Conservation (phyloP, 2,329 filamentous ascomycete species). For the Epichloe sp. region DNA sequence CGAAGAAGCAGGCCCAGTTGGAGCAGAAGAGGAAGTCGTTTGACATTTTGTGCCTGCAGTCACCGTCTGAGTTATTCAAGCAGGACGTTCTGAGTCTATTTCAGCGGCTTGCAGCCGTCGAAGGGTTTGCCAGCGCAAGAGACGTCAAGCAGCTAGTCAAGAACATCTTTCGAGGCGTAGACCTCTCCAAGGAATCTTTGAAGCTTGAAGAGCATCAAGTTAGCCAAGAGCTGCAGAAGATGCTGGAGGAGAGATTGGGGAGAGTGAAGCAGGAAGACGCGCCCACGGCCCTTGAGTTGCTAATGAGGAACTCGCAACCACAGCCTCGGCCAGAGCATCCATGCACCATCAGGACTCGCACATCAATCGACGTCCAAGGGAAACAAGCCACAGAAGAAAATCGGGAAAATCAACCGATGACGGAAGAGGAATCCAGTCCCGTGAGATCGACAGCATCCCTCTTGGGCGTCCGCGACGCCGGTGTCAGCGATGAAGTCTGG, state of each 20-base stretch:
- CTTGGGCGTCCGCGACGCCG: slow-evolving; percentile 32
- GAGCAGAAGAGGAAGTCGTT: slow-evolving; percentile 7
- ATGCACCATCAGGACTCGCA: no score
- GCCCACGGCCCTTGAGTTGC: no score
- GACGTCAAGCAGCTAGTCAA: slow-evolving; percentile 45
- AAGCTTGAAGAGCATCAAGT: no score
- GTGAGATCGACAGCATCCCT: background rate
- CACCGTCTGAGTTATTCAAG: slow-evolving; percentile 4
- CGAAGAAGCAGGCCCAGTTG: slow-evolving; percentile 13
- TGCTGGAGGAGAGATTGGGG: no score
- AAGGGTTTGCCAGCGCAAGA: slow-evolving; percentile 49
- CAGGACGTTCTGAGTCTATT: slow-evolving; percentile 13
- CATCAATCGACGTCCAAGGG: background rate
- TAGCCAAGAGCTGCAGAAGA: no score
- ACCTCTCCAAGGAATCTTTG: background rate
- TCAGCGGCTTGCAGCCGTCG: slow-evolving; percentile 26
- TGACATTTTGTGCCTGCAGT: slow-evolving; percentile 16
- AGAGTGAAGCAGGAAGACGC: no score
- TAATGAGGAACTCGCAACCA: no score
- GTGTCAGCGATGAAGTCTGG: slow-evolving; percentile 49
- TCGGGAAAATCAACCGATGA: slow-evolving; percentile 3
- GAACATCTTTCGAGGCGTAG: slow-evolving; percentile 27
- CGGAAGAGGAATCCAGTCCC: no score
- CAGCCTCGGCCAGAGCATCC: no score
- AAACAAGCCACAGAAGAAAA: slow-evolving; percentile 7